Percentiles rank a stretch among this genome's conserved stretches.
Evolutionary conservation across 495 filamentous ascomycete genomes (phyloP).

Genomic region (Astrothelium subdiscretum): DNA sequence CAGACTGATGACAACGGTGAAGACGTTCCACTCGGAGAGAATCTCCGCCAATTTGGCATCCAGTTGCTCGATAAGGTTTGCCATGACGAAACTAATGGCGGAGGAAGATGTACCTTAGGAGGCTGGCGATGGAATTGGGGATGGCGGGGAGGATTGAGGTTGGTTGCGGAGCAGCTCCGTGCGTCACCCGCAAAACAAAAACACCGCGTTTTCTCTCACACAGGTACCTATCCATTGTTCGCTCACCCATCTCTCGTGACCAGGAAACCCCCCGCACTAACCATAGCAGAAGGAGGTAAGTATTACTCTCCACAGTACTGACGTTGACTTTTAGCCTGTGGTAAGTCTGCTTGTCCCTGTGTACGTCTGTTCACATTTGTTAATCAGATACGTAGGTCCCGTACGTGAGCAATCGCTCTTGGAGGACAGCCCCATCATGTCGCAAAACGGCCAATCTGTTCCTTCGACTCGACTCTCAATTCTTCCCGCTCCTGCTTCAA

Average conservation of each 20-base stretch:
- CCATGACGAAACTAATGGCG: constrained; percentile 7
- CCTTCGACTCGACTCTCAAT: background rate
- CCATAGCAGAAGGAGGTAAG: background rate
- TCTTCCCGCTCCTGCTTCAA: background rate
- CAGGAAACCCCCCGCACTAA: background rate
- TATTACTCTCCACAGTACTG: background rate
- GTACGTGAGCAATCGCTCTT: background rate
- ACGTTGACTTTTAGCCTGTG: background rate
- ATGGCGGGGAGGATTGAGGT: background rate
- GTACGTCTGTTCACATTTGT: background rate
- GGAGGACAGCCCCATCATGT: background rate
- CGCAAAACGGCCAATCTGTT: background rate
- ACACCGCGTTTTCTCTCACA: background rate
- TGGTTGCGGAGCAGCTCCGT: background rate
- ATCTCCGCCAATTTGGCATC: constrained; percentile 57
- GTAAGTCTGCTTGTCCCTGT: background rate
- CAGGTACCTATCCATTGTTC: background rate
- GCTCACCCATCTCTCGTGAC: too few species aligned
- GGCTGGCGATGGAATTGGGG: background rate
- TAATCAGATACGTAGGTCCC: background rate
- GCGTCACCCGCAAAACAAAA: background rate
- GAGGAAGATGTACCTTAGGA: constrained; percentile 6
- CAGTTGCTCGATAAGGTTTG: constrained; percentile 34
- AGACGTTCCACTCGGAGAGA: constrained; percentile 68
- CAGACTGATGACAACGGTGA: constrained; percentile 52